These are phyloP conservation scores for Mycena pura DNA, from an alignment of 768 basidiomycete species.

Conservation along the genomic window DNA sequence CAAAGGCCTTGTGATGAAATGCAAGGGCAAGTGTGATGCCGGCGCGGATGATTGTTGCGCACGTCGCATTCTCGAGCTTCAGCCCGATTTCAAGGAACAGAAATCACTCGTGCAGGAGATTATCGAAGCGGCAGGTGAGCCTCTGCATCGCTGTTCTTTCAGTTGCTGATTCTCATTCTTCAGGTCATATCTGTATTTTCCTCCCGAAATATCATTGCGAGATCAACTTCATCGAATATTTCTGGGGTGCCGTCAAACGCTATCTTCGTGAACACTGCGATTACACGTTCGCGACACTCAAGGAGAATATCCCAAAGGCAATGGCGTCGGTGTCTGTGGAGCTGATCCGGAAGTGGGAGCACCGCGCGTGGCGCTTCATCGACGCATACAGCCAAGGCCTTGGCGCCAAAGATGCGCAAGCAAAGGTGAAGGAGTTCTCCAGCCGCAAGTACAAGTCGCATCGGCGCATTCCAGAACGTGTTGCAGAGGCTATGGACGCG, in stretches of 20 bases:
- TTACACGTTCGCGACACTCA: slow-evolving; percentile 9
- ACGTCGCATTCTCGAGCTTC: slow-evolving; percentile 30
- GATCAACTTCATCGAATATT: slow-evolving; percentile 16
- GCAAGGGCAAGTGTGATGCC: slow-evolving; percentile 3
- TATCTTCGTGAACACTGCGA: slow-evolving; percentile 10
- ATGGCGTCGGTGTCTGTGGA: slow-evolving; percentile 21
- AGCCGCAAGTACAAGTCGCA: slow-evolving; percentile 26
- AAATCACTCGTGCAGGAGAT: slow-evolving; percentile 32
- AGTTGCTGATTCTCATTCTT: slow-evolving; percentile 32
- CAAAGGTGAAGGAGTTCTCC: slow-evolving; percentile 19
- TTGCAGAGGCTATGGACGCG: background rate
- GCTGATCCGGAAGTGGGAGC: slow-evolving; percentile 22
- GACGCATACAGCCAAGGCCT: slow-evolving; percentile 28
- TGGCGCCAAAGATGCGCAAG: slow-evolving; percentile 25
- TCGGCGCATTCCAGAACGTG: slow-evolving; percentile 24
- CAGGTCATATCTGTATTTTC: slow-evolving; percentile 5
- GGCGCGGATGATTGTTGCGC: slow-evolving; percentile 21
- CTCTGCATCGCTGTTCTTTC: no score
- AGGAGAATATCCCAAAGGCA: slow-evolving; percentile 31
- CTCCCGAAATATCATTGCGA: slow-evolving; percentile 9
- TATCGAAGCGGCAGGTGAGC: slow-evolving; percentile 34
- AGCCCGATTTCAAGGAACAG: slow-evolving; percentile 33
- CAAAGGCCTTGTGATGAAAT: background rate
- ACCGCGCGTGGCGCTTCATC: slow-evolving; percentile 14
- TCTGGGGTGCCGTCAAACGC: slow-evolving; percentile 9